Conservation (phyloP, 352 stramenopile species). For the Globisporangium spiculum region DNA sequence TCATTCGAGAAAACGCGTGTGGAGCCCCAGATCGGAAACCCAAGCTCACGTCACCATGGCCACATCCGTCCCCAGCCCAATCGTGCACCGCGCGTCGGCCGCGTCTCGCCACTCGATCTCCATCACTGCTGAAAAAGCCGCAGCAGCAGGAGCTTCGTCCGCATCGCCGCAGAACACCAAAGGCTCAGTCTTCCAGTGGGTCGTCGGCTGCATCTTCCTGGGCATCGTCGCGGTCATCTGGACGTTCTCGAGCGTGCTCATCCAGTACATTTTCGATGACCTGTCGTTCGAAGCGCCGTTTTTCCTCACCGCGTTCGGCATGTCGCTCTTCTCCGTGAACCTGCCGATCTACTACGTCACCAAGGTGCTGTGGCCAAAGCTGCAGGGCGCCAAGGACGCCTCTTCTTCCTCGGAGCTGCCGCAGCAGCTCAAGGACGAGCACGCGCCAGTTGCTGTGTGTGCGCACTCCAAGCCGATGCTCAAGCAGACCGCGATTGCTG, state of each 20-base stretch:
- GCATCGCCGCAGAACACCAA: conserved; percentile 2
- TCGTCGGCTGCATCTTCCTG: conserved; percentile 62
- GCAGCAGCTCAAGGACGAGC: conserved; percentile 28
- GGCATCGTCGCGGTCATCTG: conserved; percentile 70
- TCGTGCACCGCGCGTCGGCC: conserved; percentile 11
- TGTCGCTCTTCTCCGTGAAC: conserved; percentile 72
- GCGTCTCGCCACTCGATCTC: conserved; percentile 11
- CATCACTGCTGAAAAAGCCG: background rate
- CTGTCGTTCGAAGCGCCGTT: conserved; percentile 79
- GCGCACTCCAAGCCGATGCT: conserved; percentile 15
- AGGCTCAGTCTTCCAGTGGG: conserved; percentile 52
- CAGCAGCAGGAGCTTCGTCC: background rate
- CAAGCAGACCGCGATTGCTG: conserved; percentile 29
- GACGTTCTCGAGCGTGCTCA: conserved; percentile 77
- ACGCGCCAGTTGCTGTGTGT: conserved; percentile 14
- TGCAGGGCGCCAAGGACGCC: conserved; percentile 1
- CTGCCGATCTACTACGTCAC: conserved; percentile 68
- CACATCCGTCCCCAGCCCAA: background rate
- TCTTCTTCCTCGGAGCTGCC: conserved; percentile 22
- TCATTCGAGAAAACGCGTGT: conserved; percentile 10
- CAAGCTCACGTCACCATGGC: background rate
- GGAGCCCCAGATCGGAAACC: background rate
- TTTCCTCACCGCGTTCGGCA: conserved; percentile 83
- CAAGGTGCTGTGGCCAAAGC: conserved; percentile 33
- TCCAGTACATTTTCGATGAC: conserved; percentile 88